A percentile compares a stretch with the other conserved stretches of the same genome.
phyloP scores from a whole-genome alignment of 257 asterid genomes.

The Solanum dulcamara region DNA sequence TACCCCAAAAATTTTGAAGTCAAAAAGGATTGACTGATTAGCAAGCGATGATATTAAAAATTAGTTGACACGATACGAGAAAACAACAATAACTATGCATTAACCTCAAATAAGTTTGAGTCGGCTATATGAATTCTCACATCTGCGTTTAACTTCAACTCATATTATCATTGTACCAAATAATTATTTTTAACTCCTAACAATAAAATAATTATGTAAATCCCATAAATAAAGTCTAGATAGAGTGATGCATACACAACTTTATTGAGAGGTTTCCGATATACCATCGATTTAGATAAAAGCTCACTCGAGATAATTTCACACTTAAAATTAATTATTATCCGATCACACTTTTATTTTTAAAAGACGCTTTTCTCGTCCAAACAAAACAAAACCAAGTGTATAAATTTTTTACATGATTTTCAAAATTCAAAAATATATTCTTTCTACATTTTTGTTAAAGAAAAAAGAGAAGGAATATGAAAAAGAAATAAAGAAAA shows the following conservation, averaged over 20 bases:
- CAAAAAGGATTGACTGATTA: too few species aligned
- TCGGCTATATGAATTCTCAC: fast-evolving
- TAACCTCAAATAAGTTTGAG: background rate
- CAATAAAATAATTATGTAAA: too few species aligned
- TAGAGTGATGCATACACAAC: too few species aligned
- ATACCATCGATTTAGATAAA: too few species aligned
- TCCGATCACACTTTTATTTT: background rate
- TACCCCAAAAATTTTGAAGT: too few species aligned
- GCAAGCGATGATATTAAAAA: too few species aligned
- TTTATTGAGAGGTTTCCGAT: too few species aligned
- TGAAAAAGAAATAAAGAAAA: background rate
- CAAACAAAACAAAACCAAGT: background rate
- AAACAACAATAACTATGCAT: background rate
- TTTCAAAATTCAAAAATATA: background rate
- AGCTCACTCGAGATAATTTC: background rate
- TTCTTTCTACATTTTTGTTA: background rate
- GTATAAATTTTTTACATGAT: background rate
- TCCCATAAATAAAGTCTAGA: too few species aligned
- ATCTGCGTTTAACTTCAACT: background rate
- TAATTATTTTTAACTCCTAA: background rate
- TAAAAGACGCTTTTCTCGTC: background rate
- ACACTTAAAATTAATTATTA: background rate
- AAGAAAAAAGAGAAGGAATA: background rate
- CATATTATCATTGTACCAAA: background rate
- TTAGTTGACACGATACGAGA: background rate